These are phyloP conservation scores for Aquilaria sinensis DNA, from an alignment of 345 rosid genomes.

Conservation along the genomic window DNA sequence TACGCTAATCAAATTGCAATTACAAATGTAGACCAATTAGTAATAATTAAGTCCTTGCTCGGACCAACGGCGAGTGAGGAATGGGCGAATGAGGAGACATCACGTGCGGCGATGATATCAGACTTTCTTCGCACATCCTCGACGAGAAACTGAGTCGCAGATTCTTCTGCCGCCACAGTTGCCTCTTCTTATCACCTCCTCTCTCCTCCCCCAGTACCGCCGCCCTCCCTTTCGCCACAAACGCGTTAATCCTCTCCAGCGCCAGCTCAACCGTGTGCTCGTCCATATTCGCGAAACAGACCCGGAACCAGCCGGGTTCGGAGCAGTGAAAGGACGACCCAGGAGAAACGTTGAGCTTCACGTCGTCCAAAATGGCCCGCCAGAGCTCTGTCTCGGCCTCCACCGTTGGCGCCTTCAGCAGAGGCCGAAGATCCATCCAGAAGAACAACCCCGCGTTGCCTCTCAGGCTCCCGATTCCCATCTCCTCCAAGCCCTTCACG, in stretches of 20 bases:
- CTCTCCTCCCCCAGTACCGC: constrained; percentile 13
- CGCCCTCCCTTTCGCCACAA: constrained; percentile 23
- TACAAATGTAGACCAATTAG: too few relatives aligned
- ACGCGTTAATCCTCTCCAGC: constrained; percentile 42
- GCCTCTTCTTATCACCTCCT: constrained; percentile 10
- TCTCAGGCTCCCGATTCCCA: constrained; percentile 45
- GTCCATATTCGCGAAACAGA: constrained; percentile 85
- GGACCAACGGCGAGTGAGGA: constrained; percentile 56
- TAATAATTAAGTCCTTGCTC: constrained; percentile 23
- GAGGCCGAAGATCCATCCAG: constrained; percentile 79
- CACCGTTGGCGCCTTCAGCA: constrained; percentile 35
- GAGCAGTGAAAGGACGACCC: constrained; percentile 67
- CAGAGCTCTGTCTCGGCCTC: constrained; percentile 58
- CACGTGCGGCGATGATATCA: constrained; percentile 29
- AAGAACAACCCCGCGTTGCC: constrained; percentile 62
- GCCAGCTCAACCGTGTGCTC: constrained; percentile 54
- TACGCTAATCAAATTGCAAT: too few relatives aligned
- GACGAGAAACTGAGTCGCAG: constrained; percentile 47
- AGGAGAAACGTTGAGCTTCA: constrained; percentile 79
- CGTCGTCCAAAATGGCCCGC: constrained; percentile 50
- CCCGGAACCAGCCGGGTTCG: constrained; percentile 90
- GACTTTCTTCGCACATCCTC: constrained; percentile 40
- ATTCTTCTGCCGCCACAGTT: constrained; percentile 23
- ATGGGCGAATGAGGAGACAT: constrained; percentile 64
- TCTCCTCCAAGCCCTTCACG: constrained; percentile 37